Percentiles rank a stretch among this genome's conserved stretches.
Conservation (phyloP, 306 rosid genomes). For the Vicia villosa region DNA sequence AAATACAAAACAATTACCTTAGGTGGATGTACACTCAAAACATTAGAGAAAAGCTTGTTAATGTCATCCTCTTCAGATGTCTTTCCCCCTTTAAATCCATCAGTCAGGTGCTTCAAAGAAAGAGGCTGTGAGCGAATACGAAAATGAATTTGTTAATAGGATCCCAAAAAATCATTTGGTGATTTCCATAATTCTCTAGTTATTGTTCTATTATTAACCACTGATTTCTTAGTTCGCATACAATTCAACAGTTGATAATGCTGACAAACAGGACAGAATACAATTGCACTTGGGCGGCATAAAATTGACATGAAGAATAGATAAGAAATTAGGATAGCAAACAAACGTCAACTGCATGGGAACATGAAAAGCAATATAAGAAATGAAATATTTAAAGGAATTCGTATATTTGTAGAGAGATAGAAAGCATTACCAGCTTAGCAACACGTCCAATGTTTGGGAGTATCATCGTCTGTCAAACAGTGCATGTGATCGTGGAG, state of each 20-base stretch:
- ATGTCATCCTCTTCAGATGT: conserved; percentile 72
- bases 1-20: conserved; percentile 63
- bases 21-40: conserved; percentile 70
- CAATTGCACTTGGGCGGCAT: conserved; percentile 11
- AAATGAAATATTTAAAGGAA: conserved; percentile 6
- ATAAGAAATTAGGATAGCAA: background rate
- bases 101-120: conserved; percentile 77
- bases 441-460: conserved; percentile 83
- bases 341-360: background rate
- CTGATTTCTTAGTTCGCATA: conserved; percentile 21
- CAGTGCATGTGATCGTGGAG: conserved; percentile 15
- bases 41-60: conserved; percentile 81
- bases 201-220: conserved; percentile 8
- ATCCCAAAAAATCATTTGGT: conserved; percentile 8
- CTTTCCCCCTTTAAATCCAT: conserved; percentile 74
- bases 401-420: conserved; percentile 22
- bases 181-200: conserved; percentile 22
- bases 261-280: conserved; percentile 13
- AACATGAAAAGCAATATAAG: background rate
- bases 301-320: conserved; percentile 1
- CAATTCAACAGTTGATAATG: conserved; percentile 26
- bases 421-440: conserved; percentile 74
- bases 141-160: conserved; percentile 28
- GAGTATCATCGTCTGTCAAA: conserved; percentile 87
- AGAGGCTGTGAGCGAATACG: conserved; percentile 63